Conservation (phyloP, 2,329 filamentous ascomycete genomes). For the Sporothrix pallida region DNA sequence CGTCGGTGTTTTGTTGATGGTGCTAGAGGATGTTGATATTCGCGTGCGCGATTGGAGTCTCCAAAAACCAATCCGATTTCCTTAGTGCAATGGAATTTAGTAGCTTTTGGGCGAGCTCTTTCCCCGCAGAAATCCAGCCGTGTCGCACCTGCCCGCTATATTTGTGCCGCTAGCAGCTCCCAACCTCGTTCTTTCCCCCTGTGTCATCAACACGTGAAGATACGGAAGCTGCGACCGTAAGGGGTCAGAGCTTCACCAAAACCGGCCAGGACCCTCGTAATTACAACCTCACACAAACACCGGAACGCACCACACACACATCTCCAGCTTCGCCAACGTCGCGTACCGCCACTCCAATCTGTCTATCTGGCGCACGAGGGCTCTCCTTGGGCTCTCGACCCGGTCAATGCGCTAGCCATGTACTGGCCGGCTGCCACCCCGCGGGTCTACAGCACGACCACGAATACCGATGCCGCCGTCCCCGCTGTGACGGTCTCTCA, state of each 20-base stretch:
- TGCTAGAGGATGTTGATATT: neutral
- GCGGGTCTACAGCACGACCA: slow-evolving; percentile 79
- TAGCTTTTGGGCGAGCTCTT: slow-evolving; percentile 17
- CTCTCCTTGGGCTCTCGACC: slow-evolving; percentile 43
- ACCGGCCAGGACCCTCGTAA: slow-evolving; percentile 4
- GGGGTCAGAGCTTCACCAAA: slow-evolving; percentile 27
- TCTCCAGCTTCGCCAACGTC: neutral
- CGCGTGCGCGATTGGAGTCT: neutral
- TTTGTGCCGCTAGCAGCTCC: slow-evolving; percentile 13
- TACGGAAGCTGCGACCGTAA: slow-evolving; percentile 25
- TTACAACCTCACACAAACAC: neutral
- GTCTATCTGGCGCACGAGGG: slow-evolving; percentile 43
- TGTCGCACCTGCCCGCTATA: slow-evolving; percentile 24
- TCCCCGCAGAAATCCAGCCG: slow-evolving; percentile 25
- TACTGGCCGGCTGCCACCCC: slow-evolving; percentile 91
- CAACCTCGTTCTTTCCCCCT: slow-evolving; percentile 19
- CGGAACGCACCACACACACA: neutral
- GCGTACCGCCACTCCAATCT: slow-evolving; percentile 9
- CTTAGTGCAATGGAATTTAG: neutral
- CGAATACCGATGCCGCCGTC: slow-evolving; percentile 61
- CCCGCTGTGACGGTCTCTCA: slow-evolving; percentile 61
- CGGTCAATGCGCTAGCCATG: slow-evolving; percentile 61
- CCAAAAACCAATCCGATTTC: slow-evolving; percentile 1
- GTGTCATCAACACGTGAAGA: slow-evolving; percentile 29
- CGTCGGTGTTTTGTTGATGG: neutral